Conservation (phyloP, 2,329 filamentous ascomycete genomes). For the Microsporum ferrugineum region DNA sequence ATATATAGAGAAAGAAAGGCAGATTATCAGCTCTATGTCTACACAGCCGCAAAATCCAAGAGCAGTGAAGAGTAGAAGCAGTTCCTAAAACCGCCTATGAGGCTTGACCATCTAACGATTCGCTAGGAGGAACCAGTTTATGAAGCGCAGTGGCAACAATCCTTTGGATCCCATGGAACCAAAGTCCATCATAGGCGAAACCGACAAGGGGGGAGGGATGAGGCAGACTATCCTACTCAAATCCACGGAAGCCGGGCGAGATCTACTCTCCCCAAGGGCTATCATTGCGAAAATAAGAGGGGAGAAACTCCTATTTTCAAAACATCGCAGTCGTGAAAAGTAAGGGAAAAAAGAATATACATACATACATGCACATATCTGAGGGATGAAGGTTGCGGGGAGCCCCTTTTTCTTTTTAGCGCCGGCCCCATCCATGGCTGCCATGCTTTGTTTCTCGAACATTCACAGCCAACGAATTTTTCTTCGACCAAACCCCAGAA, state of each 20-base stretch:
- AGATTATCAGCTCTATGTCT: neutral
- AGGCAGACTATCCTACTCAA: neutral
- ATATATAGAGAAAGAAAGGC: neutral
- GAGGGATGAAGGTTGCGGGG: neutral
- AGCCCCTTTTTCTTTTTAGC: neutral
- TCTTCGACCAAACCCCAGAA: neutral
- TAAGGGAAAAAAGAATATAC: neutral
- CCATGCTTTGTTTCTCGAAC: neutral
- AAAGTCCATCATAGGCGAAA: neutral
- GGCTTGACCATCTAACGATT: neutral
- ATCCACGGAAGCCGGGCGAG: neutral
- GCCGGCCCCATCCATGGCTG: neutral
- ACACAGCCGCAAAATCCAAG: neutral
- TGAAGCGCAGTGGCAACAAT: neutral
- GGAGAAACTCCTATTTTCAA: neutral
- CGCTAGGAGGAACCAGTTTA: neutral
- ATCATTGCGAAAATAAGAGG: neutral
- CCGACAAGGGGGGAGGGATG: neutral
- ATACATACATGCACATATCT: neutral
- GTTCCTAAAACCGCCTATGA: neutral
- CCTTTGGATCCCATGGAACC: neutral
- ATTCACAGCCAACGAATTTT: neutral
- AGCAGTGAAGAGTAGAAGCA: neutral
- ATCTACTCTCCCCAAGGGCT: neutral
- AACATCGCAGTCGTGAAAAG: neutral